phyloP scores from a whole-genome alignment of 2,329 filamentous ascomycete genomes.

The Bipolaris oryzae region DNA sequence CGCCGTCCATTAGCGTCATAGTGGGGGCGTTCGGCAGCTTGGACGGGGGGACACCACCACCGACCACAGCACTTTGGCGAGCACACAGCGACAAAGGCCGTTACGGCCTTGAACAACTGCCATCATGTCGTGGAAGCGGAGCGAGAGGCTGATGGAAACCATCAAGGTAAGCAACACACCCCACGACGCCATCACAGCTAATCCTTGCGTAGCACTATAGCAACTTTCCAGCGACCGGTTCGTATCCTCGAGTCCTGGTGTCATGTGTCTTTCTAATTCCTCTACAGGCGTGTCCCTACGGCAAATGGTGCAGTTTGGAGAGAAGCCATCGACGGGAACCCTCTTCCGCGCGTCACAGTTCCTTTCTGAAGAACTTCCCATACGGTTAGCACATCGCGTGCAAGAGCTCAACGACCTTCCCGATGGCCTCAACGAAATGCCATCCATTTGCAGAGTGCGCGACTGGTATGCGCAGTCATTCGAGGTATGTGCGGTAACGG shows the following conservation, averaged over 20 bases:
- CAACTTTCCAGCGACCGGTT: slow-evolving; percentile 93
- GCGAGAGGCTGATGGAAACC: slow-evolving; percentile 90
- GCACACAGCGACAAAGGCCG: slow-evolving; percentile 38
- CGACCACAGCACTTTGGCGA: slow-evolving; percentile 39
- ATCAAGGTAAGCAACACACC: slow-evolving; percentile 64
- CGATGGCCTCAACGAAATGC: slow-evolving; percentile 97
- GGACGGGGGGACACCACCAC: slow-evolving; percentile 16
- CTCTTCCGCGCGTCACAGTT: slow-evolving; percentile 98
- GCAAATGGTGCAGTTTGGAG: slow-evolving; percentile 99
- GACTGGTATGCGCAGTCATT: slow-evolving; percentile 99
- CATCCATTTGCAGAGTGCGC: slow-evolving; percentile 90
- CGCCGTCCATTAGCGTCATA: slow-evolving; percentile 41
- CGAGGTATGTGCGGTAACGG: slow-evolving; percentile 68
- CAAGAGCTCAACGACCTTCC: slow-evolving; percentile 91
- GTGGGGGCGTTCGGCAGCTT: slow-evolving; percentile 34
- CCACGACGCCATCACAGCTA: slow-evolving; percentile 24
- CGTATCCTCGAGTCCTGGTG: slow-evolving; percentile 73
- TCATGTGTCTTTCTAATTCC: slow-evolving; percentile 22
- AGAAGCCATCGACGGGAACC: slow-evolving; percentile 87
- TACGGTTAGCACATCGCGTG: slow-evolving; percentile 93
- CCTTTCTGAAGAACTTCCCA: slow-evolving; percentile 95
- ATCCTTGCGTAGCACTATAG: slow-evolving; percentile 71
- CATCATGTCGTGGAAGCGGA: slow-evolving; percentile 92
- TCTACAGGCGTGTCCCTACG: slow-evolving; percentile 69
- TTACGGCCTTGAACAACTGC: slow-evolving; percentile 43